These are phyloP conservation scores for Ceratocystis harringtonii DNA, from an alignment of 2,329 filamentous ascomycete genomes.

Conservation along the genomic window DNA sequence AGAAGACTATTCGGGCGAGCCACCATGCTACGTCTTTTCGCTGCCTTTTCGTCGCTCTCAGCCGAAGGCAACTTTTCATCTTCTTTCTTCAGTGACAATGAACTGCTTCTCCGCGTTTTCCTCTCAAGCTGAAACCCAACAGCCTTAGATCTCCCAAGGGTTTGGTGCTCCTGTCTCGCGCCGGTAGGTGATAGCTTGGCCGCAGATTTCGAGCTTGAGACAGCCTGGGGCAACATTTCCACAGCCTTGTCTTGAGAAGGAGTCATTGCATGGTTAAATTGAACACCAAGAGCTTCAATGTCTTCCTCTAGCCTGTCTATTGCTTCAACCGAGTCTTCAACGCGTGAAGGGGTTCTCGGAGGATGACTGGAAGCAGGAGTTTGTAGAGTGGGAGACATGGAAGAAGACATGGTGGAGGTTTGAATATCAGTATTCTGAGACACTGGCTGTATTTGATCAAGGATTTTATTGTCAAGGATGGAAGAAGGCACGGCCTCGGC, in stretches of 20 bases:
- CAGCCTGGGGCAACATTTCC: background rate
- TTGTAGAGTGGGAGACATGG: background rate
- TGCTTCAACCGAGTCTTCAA: conserved; percentile 50
- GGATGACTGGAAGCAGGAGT: conserved; percentile 16
- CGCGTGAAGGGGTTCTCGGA: conserved; percentile 31
- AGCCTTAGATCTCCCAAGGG: conserved; percentile 30
- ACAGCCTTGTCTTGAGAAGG: background rate
- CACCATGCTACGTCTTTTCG: conserved; percentile 19
- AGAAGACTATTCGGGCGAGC: conserved; percentile 30
- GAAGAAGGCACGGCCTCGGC: conserved; percentile 15
- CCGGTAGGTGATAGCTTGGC: background rate
- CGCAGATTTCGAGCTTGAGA: background rate
- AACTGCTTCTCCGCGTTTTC: conserved; percentile 30
- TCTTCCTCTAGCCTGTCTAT: conserved; percentile 47
- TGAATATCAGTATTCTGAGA: background rate
- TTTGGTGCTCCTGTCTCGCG: conserved; percentile 20
- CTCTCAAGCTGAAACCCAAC: conserved; percentile 24
- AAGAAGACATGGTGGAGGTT: background rate
- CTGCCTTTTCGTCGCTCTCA: conserved; percentile 21
- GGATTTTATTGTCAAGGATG: conserved; percentile 4
- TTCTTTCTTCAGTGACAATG: conserved; percentile 27
- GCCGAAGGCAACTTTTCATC: conserved; percentile 17
- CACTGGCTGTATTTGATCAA: background rate
- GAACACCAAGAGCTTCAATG: conserved; percentile 35
- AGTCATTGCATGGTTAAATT: conserved; percentile 19